These are phyloP conservation scores for Diaporthe aspalathi DNA, from an alignment of 2,329 filamentous ascomycete species.

Conservation along the genomic window DNA sequence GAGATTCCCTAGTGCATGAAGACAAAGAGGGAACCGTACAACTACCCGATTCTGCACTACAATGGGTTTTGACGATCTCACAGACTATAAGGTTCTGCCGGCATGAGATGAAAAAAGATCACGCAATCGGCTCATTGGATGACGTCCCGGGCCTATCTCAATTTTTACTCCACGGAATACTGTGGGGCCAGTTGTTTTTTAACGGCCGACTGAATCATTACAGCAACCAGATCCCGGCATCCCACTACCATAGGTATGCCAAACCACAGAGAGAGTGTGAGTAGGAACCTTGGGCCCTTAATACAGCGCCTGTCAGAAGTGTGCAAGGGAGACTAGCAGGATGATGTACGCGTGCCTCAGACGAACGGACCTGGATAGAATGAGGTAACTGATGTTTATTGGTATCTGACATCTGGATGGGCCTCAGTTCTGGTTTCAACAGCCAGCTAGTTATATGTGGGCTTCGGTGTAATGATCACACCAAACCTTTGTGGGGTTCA, in stretches of 20 bases:
- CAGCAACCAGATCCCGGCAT: no score
- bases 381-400: background rate
- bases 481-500: no score
- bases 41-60: background rate
- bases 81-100: background rate
- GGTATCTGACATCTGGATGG: no score
- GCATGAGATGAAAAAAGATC: background rate
- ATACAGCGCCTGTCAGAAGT: background rate
- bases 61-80: background rate
- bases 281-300: background rate
- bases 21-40: background rate
- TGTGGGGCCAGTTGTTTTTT: background rate
- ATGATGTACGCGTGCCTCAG: background rate
- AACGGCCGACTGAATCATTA: no score
- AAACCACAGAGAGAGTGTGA: no score
- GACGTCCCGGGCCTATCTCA: background rate
- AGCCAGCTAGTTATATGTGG: background rate
- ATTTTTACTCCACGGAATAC: background rate
- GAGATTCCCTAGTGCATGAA: background rate
- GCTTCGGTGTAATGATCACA: no score
- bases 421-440: background rate
- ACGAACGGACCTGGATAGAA: background rate
- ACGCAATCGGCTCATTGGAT: constrained; percentile 6
- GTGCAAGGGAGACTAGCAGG: background rate
- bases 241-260: no score